Conservation (phyloP, 306 rosid species). For the Mimosa pudica region DNA sequence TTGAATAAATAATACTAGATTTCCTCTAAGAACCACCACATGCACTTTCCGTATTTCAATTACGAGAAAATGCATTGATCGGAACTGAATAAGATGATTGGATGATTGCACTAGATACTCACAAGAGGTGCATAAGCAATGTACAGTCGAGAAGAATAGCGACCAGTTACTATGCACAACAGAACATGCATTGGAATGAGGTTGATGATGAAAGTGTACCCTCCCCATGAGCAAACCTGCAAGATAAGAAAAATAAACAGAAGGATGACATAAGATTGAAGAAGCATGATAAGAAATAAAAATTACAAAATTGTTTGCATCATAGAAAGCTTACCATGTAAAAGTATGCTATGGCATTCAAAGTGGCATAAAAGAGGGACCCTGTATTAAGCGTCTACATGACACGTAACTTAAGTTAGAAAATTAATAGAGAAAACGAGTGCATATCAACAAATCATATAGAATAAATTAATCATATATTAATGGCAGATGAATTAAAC, state of each 20-base stretch:
- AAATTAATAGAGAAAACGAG: slow-evolving; percentile 31
- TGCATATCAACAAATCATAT: slow-evolving; percentile 28
- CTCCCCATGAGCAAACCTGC: slow-evolving; percentile 99
- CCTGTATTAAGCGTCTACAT: slow-evolving; percentile 78
- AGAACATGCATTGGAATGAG: slow-evolving; percentile 99
- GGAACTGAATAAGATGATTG: slow-evolving; percentile 25
- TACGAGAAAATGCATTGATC: slow-evolving; percentile 14
- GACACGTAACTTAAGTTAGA: slow-evolving; percentile 39
- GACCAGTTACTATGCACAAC: slow-evolving; percentile 92
- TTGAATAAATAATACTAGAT: not conserved
- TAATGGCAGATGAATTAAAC: slow-evolving; percentile 19
- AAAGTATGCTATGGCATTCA: slow-evolving; percentile 92
- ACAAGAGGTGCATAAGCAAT: slow-evolving; percentile 97
- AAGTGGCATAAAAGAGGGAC: slow-evolving; percentile 91
- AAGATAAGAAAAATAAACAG: slow-evolving; percentile 16
- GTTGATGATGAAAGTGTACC: slow-evolving; percentile 96
- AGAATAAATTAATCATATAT: slow-evolving; percentile 27
- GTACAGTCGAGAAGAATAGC: slow-evolving; percentile 92
- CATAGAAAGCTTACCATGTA: slow-evolving; percentile 74
- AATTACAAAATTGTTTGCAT: slow-evolving; percentile 19
- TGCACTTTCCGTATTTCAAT: slow-evolving; percentile 24
- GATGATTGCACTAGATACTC: slow-evolving; percentile 49
- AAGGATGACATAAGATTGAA: slow-evolving; percentile 27
- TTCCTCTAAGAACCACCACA: not conserved
- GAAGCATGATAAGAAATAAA: slow-evolving; percentile 17